Conservation (phyloP, 805 yeast species). For the Candida mattraensis region DNA sequence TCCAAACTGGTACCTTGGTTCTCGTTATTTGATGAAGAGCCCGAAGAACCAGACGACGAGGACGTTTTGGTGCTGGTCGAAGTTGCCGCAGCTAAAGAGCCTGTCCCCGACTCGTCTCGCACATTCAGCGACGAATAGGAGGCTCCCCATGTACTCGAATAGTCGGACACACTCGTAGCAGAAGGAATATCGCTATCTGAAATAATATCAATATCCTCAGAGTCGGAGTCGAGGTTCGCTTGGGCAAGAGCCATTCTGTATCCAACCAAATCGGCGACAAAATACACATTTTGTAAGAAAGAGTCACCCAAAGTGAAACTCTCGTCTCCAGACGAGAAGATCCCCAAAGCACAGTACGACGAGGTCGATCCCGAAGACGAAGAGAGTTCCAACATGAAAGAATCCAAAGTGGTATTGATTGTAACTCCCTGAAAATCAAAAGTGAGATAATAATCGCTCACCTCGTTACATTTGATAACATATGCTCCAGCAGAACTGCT, state of each 20-base stretch:
- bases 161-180: constrained; percentile 47
- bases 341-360: constrained; percentile 45
- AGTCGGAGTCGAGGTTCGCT: constrained; percentile 36
- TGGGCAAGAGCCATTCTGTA: constrained; percentile 46
- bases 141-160: constrained; percentile 42
- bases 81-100: constrained; percentile 4
- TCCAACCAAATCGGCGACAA: constrained; percentile 54
- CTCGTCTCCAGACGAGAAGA: constrained; percentile 36
- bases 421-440: constrained; percentile 60
- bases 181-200: constrained; percentile 45
- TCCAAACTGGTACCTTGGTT: background rate
- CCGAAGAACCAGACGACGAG: constrained; percentile 8
- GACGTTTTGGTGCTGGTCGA: constrained; percentile 3
- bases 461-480: constrained; percentile 41
- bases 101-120: constrained; percentile 3
- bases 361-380: constrained; percentile 22
- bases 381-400: constrained; percentile 23
- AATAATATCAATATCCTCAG: constrained; percentile 47
- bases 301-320: constrained; percentile 51
- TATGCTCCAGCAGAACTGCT: constrained; percentile 44
- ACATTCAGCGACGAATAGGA: constrained; percentile 10
- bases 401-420: constrained; percentile 48
- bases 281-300: constrained; percentile 51
- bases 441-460: constrained; percentile 31
- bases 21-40: constrained; percentile 5